Evolutionary conservation across 352 stramenopile genomes (phyloP).

Genomic region (Phytopythium helicoides): DNA sequence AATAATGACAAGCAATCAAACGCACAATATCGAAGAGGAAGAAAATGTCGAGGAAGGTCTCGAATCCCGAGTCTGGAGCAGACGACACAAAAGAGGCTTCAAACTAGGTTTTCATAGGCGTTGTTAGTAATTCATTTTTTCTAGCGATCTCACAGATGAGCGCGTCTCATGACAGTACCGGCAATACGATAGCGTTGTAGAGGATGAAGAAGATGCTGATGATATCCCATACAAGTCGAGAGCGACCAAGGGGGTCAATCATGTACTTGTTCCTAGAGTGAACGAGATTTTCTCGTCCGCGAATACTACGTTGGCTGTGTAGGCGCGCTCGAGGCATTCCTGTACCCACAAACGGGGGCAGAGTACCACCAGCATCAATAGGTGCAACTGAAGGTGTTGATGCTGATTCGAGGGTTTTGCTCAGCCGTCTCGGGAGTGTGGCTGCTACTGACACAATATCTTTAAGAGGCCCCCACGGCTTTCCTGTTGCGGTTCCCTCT

Average conservation of each 20-base stretch:
- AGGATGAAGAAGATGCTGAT: constrained; percentile 72
- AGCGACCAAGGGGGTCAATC: constrained; percentile 55
- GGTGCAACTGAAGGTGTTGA: neutral
- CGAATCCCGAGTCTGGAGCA: constrained; percentile 34
- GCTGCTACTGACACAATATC: neutral
- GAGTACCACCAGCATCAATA: constrained; percentile 7
- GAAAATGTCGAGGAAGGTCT: constrained; percentile 49
- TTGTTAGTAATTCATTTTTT: no score
- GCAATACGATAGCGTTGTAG: constrained; percentile 67
- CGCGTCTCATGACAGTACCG: no score
- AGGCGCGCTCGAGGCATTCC: constrained; percentile 11
- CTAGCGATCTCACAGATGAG: no score
- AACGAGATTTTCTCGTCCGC: constrained; percentile 19
- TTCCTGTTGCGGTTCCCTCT: neutral
- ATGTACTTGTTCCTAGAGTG: constrained; percentile 29
- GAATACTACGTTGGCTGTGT: constrained; percentile 30
- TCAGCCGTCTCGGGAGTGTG: neutral
- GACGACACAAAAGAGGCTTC: constrained; percentile 54
- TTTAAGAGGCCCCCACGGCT: neutral
- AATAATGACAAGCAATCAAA: no score
- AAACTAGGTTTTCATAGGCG: no score
- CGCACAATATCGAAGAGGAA: constrained; percentile 69
- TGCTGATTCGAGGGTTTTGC: neutral
- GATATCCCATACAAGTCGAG: constrained; percentile 65
- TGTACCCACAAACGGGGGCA: constrained; percentile 12